These are phyloP conservation scores for Astraeus odoratus DNA, from an alignment of 768 basidiomycete genomes.

Conservation along the genomic window DNA sequence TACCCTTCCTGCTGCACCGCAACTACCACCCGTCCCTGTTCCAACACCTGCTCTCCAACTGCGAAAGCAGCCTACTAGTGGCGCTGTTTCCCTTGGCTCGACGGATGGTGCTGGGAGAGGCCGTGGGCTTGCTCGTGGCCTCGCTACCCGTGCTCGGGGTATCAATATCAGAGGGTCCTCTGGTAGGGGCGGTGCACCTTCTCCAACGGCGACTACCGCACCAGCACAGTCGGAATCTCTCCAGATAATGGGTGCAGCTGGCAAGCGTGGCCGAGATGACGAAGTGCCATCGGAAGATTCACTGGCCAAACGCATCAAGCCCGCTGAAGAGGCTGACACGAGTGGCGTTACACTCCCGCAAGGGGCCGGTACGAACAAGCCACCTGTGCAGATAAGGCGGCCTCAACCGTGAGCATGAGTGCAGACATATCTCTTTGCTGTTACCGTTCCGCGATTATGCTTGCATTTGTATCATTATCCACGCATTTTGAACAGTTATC, in stretches of 20 bases:
- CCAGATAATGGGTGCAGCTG: constrained; percentile 59
- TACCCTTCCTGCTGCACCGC: not conserved
- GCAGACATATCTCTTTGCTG: not conserved
- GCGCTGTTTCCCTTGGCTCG: constrained; percentile 21
- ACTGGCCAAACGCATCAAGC: constrained; percentile 61
- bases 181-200: constrained; percentile 17
- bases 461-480: constrained; percentile 19
- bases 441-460: not conserved
- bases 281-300: constrained; percentile 43
- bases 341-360: not conserved
- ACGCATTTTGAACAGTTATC: constrained; percentile 1
- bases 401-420: constrained; percentile 16
- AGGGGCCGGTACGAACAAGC: constrained; percentile 21
- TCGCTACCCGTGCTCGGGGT: constrained; percentile 26
- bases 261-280: constrained; percentile 60
- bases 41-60: no score
- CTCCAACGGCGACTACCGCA: constrained; percentile 20
- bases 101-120: constrained; percentile 22
- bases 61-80: constrained; percentile 15
- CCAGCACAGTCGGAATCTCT: constrained; percentile 35
- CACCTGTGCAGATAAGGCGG: constrained; percentile 29
- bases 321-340: constrained; percentile 26
- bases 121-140: constrained; percentile 28
- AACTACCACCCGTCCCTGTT: not conserved
- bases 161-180: constrained; percentile 24